Evolutionary conservation across 139 green algal genomes (phyloP).

Genomic region (Yamagishiella unicocca): DNA sequence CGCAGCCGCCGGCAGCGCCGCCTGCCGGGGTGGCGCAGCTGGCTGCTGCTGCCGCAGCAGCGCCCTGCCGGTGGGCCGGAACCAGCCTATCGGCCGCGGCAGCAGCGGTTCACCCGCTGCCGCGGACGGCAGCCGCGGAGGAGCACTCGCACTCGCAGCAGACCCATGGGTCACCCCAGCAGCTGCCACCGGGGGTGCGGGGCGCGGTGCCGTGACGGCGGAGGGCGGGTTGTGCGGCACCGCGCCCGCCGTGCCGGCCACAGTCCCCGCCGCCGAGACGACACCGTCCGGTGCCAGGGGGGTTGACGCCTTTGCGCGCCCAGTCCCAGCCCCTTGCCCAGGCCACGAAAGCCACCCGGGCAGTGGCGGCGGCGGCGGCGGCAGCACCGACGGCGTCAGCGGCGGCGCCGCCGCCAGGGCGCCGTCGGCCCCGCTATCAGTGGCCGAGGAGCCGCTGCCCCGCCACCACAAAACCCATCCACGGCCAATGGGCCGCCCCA

Average conservation of each 20-base stretch:
- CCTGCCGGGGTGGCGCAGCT: background rate
- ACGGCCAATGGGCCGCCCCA: background rate
- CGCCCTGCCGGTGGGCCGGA: background rate
- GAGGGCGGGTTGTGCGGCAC: no score
- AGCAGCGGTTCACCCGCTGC: no score
- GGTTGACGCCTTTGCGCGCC: no score
- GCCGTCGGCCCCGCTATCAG: background rate
- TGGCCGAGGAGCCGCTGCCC: background rate
- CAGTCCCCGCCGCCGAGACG: no score
- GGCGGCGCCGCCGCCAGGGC: background rate
- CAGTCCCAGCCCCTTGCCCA: background rate
- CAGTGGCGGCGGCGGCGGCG: background rate
- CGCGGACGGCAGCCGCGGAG: no score
- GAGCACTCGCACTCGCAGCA: no score
- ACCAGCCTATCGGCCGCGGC: background rate
- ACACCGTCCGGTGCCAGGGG: no score
- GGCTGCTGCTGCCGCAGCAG: background rate
- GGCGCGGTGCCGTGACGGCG: no score
- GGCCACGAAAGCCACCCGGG: background rate
- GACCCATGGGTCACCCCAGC: no score
- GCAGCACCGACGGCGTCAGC: background rate
- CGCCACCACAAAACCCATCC: conserved; percentile 30
- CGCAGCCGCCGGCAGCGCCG: background rate
- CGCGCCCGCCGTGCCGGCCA: no score
- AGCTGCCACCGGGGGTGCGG: no score